phyloP scores from a whole-genome alignment of 768 basidiomycete genomes.

The Ramaria rubella region DNA sequence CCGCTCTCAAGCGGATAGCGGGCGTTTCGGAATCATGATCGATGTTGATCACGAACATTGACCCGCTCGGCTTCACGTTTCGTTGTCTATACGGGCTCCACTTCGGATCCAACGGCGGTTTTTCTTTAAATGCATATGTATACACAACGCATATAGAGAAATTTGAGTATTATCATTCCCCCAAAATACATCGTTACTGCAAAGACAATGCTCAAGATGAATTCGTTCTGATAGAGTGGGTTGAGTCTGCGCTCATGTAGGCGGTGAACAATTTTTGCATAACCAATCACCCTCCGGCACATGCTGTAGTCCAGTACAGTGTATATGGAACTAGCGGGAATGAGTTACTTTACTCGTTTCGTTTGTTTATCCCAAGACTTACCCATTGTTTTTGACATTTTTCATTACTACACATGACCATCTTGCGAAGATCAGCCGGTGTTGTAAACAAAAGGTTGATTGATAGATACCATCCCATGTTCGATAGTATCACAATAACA shows the following conservation, averaged over 20 bases:
- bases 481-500: background rate
- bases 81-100: no score
- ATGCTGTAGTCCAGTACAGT: background rate
- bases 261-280: background rate
- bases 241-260: no score
- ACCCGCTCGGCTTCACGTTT: background rate
- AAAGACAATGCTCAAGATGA: no score
- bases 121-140: no score
- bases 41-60: background rate
- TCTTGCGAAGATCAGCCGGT: background rate
- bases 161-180: no score
- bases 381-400: conserved; percentile 2
- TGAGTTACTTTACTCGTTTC: background rate
- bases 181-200: no score
- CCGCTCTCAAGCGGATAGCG: conserved; percentile 62
- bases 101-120: no score
- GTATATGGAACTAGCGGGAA: conserved; percentile 1
- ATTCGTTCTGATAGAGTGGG: no score
- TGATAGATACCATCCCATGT: background rate
- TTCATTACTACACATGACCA: conserved; percentile 1
- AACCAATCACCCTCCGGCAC: conserved; percentile 2
- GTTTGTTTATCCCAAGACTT: background rate
- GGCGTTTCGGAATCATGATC: conserved; percentile 16
- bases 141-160: no score
- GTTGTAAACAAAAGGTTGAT: background rate